Conservation (phyloP, 2,329 filamentous ascomycete genomes). For the Epichloe aotearoae region DNA sequence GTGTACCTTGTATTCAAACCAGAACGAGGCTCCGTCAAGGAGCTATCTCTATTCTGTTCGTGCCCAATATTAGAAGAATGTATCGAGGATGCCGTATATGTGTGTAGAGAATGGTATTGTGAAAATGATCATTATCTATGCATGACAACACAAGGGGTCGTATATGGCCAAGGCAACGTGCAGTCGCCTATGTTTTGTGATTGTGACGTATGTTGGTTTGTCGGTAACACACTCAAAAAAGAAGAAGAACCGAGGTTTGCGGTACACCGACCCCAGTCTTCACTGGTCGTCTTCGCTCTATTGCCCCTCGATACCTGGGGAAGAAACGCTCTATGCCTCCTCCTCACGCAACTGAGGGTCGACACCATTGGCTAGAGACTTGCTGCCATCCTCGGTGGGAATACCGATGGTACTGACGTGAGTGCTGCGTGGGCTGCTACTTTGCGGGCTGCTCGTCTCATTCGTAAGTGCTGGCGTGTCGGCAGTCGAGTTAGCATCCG, state of each 20-base stretch:
- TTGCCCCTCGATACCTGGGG: background rate
- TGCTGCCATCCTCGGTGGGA: slow-evolving; percentile 16
- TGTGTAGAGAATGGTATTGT: background rate
- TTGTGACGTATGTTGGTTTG: background rate
- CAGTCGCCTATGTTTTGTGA: background rate
- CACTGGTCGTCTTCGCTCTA: background rate
- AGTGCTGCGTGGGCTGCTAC: slow-evolving; percentile 50
- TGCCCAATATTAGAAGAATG: slow-evolving; percentile 5
- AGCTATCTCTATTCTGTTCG: background rate
- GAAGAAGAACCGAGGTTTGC: background rate
- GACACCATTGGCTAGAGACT: slow-evolving; percentile 10
- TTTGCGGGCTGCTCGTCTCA: slow-evolving; percentile 57
- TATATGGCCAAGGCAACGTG: background rate
- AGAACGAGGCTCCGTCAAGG: slow-evolving; percentile 5
- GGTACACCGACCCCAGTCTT: background rate
- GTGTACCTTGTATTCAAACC: background rate
- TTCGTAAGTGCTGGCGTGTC: slow-evolving; percentile 55
- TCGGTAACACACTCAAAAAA: background rate
- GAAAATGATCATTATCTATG: slow-evolving; percentile 2
- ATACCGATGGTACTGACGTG: slow-evolving; percentile 40
- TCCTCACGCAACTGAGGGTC: slow-evolving; percentile 16
- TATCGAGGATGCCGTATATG: slow-evolving; percentile 5
- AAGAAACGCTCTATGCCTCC: slow-evolving; percentile 15
- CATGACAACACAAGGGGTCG: background rate
- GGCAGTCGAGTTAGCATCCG: slow-evolving; percentile 37